Evolutionary conservation across 2,329 filamentous ascomycete genomes (phyloP).

Genomic region (Phialocephala subalpina): DNA sequence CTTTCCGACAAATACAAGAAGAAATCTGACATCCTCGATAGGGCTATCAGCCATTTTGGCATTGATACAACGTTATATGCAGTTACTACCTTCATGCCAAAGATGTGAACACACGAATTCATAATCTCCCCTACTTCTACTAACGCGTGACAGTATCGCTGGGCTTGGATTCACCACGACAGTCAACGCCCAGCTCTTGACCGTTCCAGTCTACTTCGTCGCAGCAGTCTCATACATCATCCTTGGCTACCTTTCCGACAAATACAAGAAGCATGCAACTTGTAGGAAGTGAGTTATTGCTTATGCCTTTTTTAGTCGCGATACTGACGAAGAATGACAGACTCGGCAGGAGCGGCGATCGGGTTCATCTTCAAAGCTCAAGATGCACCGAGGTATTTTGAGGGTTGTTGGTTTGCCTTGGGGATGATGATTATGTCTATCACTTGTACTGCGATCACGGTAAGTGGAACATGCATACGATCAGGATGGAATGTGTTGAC

Average conservation of each 20-base stretch:
- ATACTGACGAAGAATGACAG: not conserved
- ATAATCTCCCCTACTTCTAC: not conserved
- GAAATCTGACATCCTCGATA: not conserved
- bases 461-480: not conserved
- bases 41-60: constrained; percentile 17
- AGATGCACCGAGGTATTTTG: constrained; percentile 10
- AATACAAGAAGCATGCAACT: constrained; percentile 13
- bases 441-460: not conserved
- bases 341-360: constrained; percentile 15
- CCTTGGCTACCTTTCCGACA: constrained; percentile 12
- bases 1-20: constrained; percentile 17
- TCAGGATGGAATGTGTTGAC: not conserved
- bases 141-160: constrained; percentile 4
- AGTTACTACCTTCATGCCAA: constrained; percentile 20
- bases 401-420: constrained; percentile 12
- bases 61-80: constrained; percentile 19
- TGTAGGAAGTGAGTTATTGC: constrained; percentile 11
- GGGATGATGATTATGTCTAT: constrained; percentile 17
- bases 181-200: constrained; percentile 17
- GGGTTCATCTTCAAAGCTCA: constrained; percentile 15
- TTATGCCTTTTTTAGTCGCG: not conserved
- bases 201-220: constrained; percentile 19
- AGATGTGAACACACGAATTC: not conserved
- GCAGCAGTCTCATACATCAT: constrained; percentile 17
- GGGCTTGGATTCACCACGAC: constrained; percentile 16